Conservation (phyloP, 257 asterid genomes). For the Nicotiana attenuata region DNA sequence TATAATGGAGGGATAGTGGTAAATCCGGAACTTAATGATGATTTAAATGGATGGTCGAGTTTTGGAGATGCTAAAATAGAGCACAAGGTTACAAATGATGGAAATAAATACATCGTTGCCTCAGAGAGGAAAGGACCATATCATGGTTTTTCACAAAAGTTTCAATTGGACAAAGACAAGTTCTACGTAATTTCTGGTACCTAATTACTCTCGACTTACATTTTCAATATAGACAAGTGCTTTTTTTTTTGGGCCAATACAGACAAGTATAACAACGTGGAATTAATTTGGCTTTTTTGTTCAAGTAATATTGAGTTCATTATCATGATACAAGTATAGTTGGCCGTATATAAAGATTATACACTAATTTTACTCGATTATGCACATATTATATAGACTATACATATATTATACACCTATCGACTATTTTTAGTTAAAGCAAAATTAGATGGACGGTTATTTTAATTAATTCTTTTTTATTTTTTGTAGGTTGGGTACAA, state of each 20-base stretch:
- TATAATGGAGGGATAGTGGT: constrained; percentile 33
- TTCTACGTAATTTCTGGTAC: constrained; percentile 24
- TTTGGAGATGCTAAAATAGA: constrained; percentile 12
- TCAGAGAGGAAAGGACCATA: constrained; percentile 2
- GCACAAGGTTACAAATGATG: not conserved
- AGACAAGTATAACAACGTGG: too few species aligned
- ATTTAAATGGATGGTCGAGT: constrained; percentile 23
- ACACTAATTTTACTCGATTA: not conserved
- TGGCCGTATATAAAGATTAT: not conserved
- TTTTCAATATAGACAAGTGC: too few species aligned
- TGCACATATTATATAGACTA: not conserved
- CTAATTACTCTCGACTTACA: not conserved
- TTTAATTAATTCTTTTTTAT: not conserved
- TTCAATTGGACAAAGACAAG: constrained; percentile 12
- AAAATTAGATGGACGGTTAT: not conserved
- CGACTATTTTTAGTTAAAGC: too few species aligned
- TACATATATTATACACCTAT: too few species aligned
- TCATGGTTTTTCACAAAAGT: constrained; percentile 11
- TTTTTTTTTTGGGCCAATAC: too few species aligned
- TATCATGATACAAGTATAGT: too few species aligned
- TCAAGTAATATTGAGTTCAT: too few species aligned
- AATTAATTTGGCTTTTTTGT: too few species aligned
- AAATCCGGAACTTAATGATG: constrained; percentile 26
- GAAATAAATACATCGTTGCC: constrained; percentile 23
- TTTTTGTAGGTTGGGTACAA: constrained; percentile 36